Percentiles rank a stretch among this genome's conserved stretches.
Evolutionary conservation across 768 basidiomycete species (phyloP).

Genomic region (Exsudoporus frostii): DNA sequence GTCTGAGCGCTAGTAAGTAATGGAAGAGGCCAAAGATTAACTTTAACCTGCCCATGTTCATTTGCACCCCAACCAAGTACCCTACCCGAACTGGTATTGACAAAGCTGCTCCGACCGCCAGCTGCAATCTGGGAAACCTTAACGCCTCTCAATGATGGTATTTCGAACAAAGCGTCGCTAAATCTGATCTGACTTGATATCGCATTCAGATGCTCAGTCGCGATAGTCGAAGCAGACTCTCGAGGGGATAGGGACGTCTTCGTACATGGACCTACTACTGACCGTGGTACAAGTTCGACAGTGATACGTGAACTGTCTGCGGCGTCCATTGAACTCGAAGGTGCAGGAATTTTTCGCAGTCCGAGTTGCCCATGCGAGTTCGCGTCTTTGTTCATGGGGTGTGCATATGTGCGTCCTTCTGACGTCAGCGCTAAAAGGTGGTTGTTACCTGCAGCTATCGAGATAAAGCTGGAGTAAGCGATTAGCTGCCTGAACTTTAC

Average conservation of each 20-base stretch:
- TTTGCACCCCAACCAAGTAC: conserved; percentile 92
- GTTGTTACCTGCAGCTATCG: conserved; percentile 69
- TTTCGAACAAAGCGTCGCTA: conserved; percentile 68
- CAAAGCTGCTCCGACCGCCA: conserved; percentile 71
- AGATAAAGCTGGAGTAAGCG: conserved; percentile 51
- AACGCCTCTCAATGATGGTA: conserved; percentile 67
- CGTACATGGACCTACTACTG: conserved; percentile 47
- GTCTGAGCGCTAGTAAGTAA: conserved; percentile 41
- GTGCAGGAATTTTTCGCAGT: conserved; percentile 52
- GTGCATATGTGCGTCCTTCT: conserved; percentile 70
- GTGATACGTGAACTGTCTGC: conserved; percentile 33
- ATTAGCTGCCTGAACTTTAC: conserved; percentile 9
- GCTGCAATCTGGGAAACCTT: conserved; percentile 67
- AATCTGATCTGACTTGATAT: conserved; percentile 53
- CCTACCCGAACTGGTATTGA: conserved; percentile 60
- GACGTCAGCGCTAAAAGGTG: conserved; percentile 74
- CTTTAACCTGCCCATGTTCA: conserved; percentile 61
- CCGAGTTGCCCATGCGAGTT: conserved; percentile 87
- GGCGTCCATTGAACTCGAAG: conserved; percentile 16
- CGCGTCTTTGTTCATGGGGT: conserved; percentile 70
- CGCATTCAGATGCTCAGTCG: conserved; percentile 26
- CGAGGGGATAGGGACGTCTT: conserved; percentile 44
- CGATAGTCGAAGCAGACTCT: conserved; percentile 8
- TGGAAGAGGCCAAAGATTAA: not conserved
- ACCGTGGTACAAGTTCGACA: conserved; percentile 57